phyloP scores from a whole-genome alignment of 371 early-diverging fungal genomes.

The Mortierella polycephala region DNA sequence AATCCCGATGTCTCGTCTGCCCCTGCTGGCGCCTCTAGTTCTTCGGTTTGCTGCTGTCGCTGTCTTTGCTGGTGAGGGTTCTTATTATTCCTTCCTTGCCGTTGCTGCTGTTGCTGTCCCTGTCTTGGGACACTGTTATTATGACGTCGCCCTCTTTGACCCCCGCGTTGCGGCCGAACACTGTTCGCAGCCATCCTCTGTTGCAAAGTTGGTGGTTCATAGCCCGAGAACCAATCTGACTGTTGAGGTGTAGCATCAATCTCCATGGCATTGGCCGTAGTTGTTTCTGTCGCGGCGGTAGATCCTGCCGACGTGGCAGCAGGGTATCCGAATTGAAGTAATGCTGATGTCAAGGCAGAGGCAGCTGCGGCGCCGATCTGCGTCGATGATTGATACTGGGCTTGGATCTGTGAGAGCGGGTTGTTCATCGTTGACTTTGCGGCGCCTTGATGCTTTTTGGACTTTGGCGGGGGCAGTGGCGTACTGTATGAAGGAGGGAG shows the following conservation, averaged over 20 bases:
- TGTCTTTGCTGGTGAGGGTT: not conserved
- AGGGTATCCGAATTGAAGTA: slow-evolving; percentile 19
- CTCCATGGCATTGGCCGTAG: not conserved
- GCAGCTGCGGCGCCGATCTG: slow-evolving; percentile 47
- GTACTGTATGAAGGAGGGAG: slow-evolving; percentile 47
- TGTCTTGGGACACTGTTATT: slow-evolving; percentile 4
- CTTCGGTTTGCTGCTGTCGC: not conserved
- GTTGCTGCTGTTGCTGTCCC: slow-evolving; percentile 11
- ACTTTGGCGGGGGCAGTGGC: slow-evolving; percentile 32
- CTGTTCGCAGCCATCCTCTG: slow-evolving; percentile 35
- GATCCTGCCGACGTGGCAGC: not conserved
- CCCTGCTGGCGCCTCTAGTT: not conserved
- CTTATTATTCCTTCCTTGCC: slow-evolving; percentile 10
- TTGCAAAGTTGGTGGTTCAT: slow-evolving; percentile 26
- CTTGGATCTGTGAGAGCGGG: slow-evolving; percentile 29
- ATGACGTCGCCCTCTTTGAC: not conserved
- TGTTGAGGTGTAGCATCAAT: not conserved
- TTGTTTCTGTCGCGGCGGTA: not conserved
- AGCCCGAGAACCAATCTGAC: slow-evolving; percentile 39
- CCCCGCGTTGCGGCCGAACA: not conserved
- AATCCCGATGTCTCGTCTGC: slow-evolving; percentile 9
- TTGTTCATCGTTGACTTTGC: slow-evolving; percentile 1
- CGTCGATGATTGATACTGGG: slow-evolving; percentile 39
- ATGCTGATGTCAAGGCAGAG: slow-evolving; percentile 34
- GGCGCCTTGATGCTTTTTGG: slow-evolving; percentile 5